Base-by-base conservation (phyloP, 768 basidiomycete genomes). In the Leccinum pellstonianum region DNA sequence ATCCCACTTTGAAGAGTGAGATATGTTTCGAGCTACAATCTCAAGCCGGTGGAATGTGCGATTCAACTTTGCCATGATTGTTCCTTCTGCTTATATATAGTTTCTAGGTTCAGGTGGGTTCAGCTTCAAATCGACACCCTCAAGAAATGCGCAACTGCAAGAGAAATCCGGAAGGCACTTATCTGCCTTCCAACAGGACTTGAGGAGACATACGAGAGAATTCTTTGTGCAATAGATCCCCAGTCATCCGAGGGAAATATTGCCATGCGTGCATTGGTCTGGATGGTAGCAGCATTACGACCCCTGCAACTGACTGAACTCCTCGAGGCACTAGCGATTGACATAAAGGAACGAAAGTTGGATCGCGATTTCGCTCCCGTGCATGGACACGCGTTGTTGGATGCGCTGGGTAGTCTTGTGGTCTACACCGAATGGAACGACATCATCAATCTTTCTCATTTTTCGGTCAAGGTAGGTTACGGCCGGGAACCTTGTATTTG, bases 61-160 rank as follows among this genome's bases (percentile, higher is more conserved):
- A 25, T 48, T 46, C 19, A 10, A 48, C 14, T 1, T 25, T 48
- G 7, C 3, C 11, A 10, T 21, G 43, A 12, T 46, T 21, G 43
- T 48, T 48, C 23, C n/a, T 48, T 12, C 5, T 12, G 10, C 19
- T 48, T 14, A 48, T 25, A 23, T 15, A 14, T 15, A 6, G 3
- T 25, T 48, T 12, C 47, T 35, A 68, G 66, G 67, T 68, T 68
- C 10, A 61, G 59, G 1, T 68, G 67, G 67, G 55, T 55, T 6
- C 57, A 67, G 15, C 67, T 66, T 52, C 60, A 67, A 19, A 38
- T 67, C 7, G 62, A 64, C 38, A 15, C 52, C 0, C 57, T 68
- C 1, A 55, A 41, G 9, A 17, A 43, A 35, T 68, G 67, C 12
- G 10, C 19, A 17, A 54, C 57, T 1, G 14, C 10, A 25, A 5